Evolutionary conservation across 176 grass and related monocot genomes (phyloP), one percentile per base, ranked within the genome.

Genomic region (Aegilops bicornis): DNA sequence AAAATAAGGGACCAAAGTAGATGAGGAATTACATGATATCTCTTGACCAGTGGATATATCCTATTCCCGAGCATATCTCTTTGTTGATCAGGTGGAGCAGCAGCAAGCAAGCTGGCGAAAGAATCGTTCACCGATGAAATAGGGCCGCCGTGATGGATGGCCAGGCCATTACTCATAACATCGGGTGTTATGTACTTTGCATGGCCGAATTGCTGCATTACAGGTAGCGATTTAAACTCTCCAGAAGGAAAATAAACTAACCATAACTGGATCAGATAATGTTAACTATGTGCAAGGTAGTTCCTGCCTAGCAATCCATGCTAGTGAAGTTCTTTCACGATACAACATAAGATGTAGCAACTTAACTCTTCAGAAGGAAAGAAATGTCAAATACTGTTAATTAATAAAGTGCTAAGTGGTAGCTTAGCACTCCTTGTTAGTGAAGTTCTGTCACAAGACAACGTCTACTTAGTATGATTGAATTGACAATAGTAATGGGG

Each of bases 11-110:
- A n/a, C 68, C 17, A 60, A 58, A 32, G 2, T 33, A 42, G 3
- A 73, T 0, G 30, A 42, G 22, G 25, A 59, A 85, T 80, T 80
- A 93, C 93, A 76, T 92, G 81, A 1, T 89, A 79, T 73, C 87
- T 89, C 81, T 95, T 78, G 27, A 95, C 86, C 15, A 93, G 81
- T 22, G 89, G 93, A 80, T 81, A 90, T 48, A 98, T 88, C 7
- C 30, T 91, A 19, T 95, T 92, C 10, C 88, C 93, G 15, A 95
- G 91, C 61, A 92, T 73, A 10, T 60, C 76, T 69, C 85, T 92
- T 39, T 95, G 89, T 33, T 93, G 72, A 1, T 79, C 58, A 0
- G 85, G 86, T 68, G 88, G 47, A 69, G 84, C 88, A 50, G 81
- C 30, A 48, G 84, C 86, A 23, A 92, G 73, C 63, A 77, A 71